A percentile compares a stretch with the other conserved stretches of the same genome.
Conservation (phyloP, 257 asterid genomes). For the Solanum dulcamara region DNA sequence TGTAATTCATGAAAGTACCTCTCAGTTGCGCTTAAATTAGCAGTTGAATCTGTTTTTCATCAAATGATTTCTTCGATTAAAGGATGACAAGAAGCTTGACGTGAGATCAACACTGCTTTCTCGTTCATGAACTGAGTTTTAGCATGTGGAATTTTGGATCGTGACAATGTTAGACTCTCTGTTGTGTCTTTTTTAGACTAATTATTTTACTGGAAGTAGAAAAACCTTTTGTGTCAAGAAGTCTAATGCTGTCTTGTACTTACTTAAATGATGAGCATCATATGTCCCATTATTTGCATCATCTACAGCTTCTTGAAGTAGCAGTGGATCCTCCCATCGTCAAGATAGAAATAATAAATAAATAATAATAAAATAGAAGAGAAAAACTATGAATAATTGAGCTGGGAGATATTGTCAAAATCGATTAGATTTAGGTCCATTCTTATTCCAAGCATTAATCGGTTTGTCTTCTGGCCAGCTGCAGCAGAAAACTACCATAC, state of each 20-base stretch:
- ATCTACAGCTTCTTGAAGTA: not conserved
- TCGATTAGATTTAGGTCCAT: not conserved
- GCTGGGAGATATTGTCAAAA: not conserved
- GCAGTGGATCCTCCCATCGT: not conserved
- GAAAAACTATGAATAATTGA: not conserved
- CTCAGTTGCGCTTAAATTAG: not conserved
- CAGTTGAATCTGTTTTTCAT: not conserved
- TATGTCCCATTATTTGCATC: not conserved
- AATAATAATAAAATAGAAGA: not conserved
- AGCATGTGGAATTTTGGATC: not conserved
- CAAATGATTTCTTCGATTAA: not conserved
- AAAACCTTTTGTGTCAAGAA: not conserved
- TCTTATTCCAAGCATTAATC: not conserved
- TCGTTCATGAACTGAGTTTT: not conserved
- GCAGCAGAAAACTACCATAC: not conserved
- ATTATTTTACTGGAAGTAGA: not conserved
- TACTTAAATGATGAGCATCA: not conserved
- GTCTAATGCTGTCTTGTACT: not conserved
- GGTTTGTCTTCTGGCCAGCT: not conserved
- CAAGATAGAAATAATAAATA: not conserved
- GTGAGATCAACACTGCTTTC: not conserved
- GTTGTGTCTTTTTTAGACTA: not conserved
- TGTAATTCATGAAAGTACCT: not conserved
- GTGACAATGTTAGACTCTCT: not conserved
- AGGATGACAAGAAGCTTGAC: not conserved